Evolutionary conservation across 306 rosid species (phyloP).

Genomic region (Lablab purpureus): DNA sequence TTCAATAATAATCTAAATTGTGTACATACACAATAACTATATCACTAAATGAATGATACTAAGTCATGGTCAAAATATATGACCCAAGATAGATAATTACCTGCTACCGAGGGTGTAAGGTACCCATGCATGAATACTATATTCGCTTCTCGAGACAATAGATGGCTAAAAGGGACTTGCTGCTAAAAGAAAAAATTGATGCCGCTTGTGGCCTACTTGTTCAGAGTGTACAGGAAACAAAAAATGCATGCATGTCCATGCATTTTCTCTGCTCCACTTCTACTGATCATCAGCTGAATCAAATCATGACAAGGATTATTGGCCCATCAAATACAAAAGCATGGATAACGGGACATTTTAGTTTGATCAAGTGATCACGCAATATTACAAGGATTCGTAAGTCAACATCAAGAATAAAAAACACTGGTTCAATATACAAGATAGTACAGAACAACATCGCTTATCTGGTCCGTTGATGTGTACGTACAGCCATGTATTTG

Average conservation of each 20-base stretch:
- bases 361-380: background rate
- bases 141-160: background rate
- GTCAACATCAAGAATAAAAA: background rate
- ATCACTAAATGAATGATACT: conserved; percentile 26
- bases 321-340: conserved; percentile 10
- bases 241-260: conserved; percentile 31
- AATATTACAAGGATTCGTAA: background rate
- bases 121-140: conserved; percentile 23
- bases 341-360: background rate
- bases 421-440: background rate
- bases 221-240: conserved; percentile 38
- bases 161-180: conserved; percentile 5
- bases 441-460: background rate
- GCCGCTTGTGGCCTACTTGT: conserved; percentile 34
- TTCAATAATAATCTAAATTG: background rate
- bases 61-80: background rate
- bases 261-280: conserved; percentile 14
- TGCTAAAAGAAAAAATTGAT: conserved; percentile 36
- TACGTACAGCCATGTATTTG: background rate
- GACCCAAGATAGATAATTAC: conserved; percentile 10
- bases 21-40: conserved; percentile 1
- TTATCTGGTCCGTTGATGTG: background rate
- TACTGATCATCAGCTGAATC: background rate
- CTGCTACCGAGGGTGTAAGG: conserved; percentile 19
- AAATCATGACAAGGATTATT: conserved; percentile 28